Evolutionary conservation across 305 asterid genomes (phyloP).

Genomic region (Caryopteris hybrid): DNA sequence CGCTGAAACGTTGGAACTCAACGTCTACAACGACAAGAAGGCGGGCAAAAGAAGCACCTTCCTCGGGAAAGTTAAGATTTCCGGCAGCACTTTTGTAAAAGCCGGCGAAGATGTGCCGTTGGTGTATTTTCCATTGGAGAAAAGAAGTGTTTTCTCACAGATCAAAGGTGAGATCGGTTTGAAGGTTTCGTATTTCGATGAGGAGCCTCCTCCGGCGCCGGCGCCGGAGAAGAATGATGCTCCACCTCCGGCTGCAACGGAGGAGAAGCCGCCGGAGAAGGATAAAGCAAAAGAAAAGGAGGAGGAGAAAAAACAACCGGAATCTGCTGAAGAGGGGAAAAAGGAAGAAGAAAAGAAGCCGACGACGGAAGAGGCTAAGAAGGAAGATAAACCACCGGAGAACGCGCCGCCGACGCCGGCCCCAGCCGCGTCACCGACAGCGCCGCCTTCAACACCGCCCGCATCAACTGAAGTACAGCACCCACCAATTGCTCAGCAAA

Average conservation of each 20-base stretch:
- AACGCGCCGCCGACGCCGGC: conserved; percentile 17
- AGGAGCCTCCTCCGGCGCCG: conserved; percentile 41
- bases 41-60: conserved; percentile 60
- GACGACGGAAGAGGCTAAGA: conserved; percentile 20
- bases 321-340: conserved; percentile 24
- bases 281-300: too few species aligned
- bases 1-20: conserved; percentile 54
- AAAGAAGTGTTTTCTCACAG: conserved; percentile 85
- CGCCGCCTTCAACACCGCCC: conserved; percentile 28
- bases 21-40: conserved; percentile 74
- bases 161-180: conserved; percentile 87
- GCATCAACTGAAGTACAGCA: conserved; percentile 27
- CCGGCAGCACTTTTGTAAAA: conserved; percentile 55
- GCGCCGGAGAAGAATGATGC: conserved; percentile 33
- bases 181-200: conserved; percentile 59
- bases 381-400: conserved; percentile 47
- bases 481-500: conserved; percentile 54
- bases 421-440: conserved; percentile 9
- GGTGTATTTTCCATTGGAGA: conserved; percentile 84
- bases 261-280: conserved; percentile 37
- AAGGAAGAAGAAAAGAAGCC: conserved; percentile 36
- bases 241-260: conserved; percentile 22
- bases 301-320: conserved; percentile 30
- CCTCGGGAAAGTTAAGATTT: conserved; percentile 75
- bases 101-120: conserved; percentile 51